phyloP scores from a whole-genome alignment of 179 eudicot genomes.

The Silene vulgaris region DNA sequence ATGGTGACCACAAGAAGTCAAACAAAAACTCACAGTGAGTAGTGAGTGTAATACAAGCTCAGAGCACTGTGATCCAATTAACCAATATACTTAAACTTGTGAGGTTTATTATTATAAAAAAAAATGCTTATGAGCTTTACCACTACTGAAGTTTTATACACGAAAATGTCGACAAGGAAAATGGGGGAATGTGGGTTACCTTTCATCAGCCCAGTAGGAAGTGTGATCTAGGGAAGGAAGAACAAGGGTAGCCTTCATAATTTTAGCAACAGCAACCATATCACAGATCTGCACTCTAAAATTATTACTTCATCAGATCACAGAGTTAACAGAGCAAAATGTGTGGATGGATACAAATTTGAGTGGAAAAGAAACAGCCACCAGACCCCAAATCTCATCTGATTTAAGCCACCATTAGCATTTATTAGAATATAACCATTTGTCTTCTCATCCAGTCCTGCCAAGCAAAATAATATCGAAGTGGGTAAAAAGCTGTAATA shows the following conservation, averaged over 20 bases:
- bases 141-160: too few relatives aligned
- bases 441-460: conserved; percentile 67
- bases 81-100: background rate
- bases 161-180: too few relatives aligned
- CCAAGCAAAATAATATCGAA: conserved; percentile 19
- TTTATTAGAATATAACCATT: conserved; percentile 85
- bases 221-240: conserved; percentile 96
- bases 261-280: conserved; percentile 98
- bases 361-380: conserved; percentile 34
- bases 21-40: background rate
- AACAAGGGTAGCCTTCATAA: conserved; percentile 95
- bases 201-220: conserved; percentile 98
- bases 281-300: conserved; percentile 99
- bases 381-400: conserved; percentile 99
- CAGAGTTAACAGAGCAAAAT: conserved; percentile 11
- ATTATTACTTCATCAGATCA: conserved; percentile 43
- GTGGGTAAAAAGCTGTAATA: conserved; percentile 14
- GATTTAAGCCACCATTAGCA: conserved; percentile 99
- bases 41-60: background rate
- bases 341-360: conserved; percentile 12
- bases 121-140: background rate
- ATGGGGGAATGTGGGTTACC: conserved; percentile 34
- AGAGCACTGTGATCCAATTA: background rate
- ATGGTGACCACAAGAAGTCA: background rate
- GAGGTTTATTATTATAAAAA: background rate